Conservation (phyloP, 2,329 filamentous ascomycete genomes). For the Rhinocladiella mackenziei region DNA sequence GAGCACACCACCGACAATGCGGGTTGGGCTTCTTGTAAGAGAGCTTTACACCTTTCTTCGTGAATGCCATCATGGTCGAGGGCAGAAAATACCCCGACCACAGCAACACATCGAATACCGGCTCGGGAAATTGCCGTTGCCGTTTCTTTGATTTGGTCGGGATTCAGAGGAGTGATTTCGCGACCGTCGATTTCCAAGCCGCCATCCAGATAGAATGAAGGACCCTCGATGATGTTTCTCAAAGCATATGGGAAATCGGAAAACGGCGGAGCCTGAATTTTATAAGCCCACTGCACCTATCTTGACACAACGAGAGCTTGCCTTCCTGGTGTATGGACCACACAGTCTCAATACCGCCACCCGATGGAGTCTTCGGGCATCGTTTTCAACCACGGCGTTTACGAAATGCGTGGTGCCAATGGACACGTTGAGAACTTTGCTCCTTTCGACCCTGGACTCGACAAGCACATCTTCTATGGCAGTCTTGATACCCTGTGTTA, state of each 20-base stretch:
- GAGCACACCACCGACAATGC: slow-evolving; percentile 42
- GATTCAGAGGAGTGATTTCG: slow-evolving; percentile 41
- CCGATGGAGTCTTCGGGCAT: slow-evolving; percentile 41
- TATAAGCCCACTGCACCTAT: slow-evolving; percentile 5
- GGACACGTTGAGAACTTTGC: slow-evolving; percentile 45
- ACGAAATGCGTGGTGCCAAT: slow-evolving; percentile 52
- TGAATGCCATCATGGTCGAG: slow-evolving; percentile 43
- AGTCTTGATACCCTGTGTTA: slow-evolving; percentile 48
- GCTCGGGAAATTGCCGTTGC: slow-evolving; percentile 36
- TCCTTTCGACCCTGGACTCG: slow-evolving; percentile 38
- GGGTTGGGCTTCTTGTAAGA: slow-evolving; percentile 39
- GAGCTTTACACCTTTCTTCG: slow-evolving; percentile 39
- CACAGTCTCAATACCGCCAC: slow-evolving; percentile 49
- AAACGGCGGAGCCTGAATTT: slow-evolving; percentile 41
- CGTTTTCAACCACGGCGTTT: slow-evolving; percentile 48
- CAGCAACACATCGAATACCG: slow-evolving; percentile 39
- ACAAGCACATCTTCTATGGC: slow-evolving; percentile 46
- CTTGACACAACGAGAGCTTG: slow-evolving; percentile 9
- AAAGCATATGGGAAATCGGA: slow-evolving; percentile 45
- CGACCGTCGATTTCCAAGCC: slow-evolving; percentile 49
- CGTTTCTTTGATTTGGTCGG: slow-evolving; percentile 37
- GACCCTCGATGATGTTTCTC: slow-evolving; percentile 42
- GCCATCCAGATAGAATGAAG: slow-evolving; percentile 43
- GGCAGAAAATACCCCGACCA: slow-evolving; percentile 48
- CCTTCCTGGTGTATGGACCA: slow-evolving; percentile 43